These are phyloP conservation scores for Phylloporus arenicola DNA, from an alignment of 768 basidiomycete genomes.

Conservation along the genomic window DNA sequence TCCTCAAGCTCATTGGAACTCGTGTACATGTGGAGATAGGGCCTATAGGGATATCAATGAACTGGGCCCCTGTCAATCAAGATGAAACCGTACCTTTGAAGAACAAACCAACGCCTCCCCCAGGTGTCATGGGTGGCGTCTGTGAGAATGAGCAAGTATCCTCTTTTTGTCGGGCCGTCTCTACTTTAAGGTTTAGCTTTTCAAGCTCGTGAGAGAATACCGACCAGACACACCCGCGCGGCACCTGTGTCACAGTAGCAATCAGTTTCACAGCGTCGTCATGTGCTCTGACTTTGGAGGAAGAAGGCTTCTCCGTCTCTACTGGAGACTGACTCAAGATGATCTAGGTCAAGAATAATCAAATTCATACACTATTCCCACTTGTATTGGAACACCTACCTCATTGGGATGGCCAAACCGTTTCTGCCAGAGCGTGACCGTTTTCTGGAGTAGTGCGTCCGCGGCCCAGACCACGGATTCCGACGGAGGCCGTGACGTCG, in stretches of 20 bases:
- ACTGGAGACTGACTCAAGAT: constrained; percentile 66
- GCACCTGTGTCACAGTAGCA: constrained; percentile 66
- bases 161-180: constrained; percentile 80
- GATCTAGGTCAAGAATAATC: constrained; percentile 50
- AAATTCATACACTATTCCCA: constrained; percentile 11
- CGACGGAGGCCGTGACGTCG: constrained; percentile 39
- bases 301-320: constrained; percentile 41
- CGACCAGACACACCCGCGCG: constrained; percentile 51
- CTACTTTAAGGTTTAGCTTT: constrained; percentile 34
- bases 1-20: constrained; percentile 83
- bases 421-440: constrained; percentile 79
- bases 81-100: constrained; percentile 56
- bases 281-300: constrained; percentile 27
- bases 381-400: constrained; percentile 40
- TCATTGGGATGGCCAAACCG: constrained; percentile 71
- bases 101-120: constrained; percentile 82
- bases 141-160: constrained; percentile 70
- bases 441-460: constrained; percentile 58
- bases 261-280: constrained; percentile 61
- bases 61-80: not conserved
- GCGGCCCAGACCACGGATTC: constrained; percentile 60
- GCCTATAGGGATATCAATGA: constrained; percentile 43
- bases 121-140: constrained; percentile 79
- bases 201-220: not conserved
- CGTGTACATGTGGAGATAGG: constrained; percentile 85